Percentiles rank a stretch among this genome's conserved stretches.
Evolutionary conservation across 2,329 filamentous ascomycete species (phyloP).

Genomic region (Aspergillus bombycis): DNA sequence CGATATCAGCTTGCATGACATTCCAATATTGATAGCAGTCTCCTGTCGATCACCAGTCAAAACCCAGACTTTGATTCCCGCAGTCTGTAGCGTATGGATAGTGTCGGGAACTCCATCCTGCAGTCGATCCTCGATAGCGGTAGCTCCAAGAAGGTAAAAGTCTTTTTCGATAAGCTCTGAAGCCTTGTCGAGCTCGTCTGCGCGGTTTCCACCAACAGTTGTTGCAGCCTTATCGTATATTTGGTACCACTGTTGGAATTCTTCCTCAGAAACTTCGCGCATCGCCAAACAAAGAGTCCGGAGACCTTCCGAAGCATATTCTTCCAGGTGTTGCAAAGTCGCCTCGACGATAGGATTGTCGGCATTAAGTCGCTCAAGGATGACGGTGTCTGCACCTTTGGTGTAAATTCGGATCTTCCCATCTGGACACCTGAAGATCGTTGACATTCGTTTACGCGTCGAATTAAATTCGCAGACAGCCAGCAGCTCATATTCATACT

Average conservation of each 20-base stretch:
- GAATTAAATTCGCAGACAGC: constrained; percentile 99
- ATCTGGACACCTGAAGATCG: constrained; percentile 94
- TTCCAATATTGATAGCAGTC: constrained; percentile 98
- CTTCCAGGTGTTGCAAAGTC: constrained; percentile 95
- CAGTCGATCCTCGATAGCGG: constrained; percentile 93
- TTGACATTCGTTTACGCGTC: constrained; percentile 94
- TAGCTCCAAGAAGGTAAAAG: constrained; percentile 88
- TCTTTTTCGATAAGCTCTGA: constrained; percentile 94
- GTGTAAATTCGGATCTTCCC: constrained; percentile 92
- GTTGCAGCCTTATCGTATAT: constrained; percentile 87
- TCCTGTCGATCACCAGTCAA: constrained; percentile 96
- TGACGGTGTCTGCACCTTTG: constrained; percentile 97
- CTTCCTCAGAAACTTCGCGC: constrained; percentile 87
- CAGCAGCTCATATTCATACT: constrained; percentile 83
- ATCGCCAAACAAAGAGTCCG: constrained; percentile 93
- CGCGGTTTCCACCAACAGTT: constrained; percentile 87
- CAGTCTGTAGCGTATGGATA: constrained; percentile 93
- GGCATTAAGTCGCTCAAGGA: constrained; percentile 82
- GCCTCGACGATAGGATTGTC: constrained; percentile 84
- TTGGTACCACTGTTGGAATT: constrained; percentile 83
- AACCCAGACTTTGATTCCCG: constrained; percentile 98
- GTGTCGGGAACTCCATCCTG: constrained; percentile 98
- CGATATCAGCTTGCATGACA: constrained; percentile 98
- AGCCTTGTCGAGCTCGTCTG: constrained; percentile 95
- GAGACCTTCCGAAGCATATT: constrained; percentile 94